A percentile compares a stretch with the other conserved stretches of the same genome.
Conservation (phyloP, 2,329 filamentous ascomycete genomes). For the Fusarium robinianum region DNA sequence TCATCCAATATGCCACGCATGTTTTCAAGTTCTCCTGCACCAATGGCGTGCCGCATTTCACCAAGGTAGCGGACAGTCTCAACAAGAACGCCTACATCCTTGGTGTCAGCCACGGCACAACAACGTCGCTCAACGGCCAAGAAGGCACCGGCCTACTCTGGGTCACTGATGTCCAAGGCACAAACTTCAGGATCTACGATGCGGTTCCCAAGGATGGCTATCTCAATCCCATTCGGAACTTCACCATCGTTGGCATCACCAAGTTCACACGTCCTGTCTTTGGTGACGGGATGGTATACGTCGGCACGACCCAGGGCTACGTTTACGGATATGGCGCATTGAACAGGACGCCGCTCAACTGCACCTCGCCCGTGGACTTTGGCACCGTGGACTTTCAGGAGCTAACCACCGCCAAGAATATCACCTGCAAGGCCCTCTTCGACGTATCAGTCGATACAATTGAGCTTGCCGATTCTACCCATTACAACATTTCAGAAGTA, state of each 20-base stretch:
- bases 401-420: slow-evolving; percentile 29
- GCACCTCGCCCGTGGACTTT: slow-evolving; percentile 54
- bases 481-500: slow-evolving; percentile 45
- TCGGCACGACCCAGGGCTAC: slow-evolving; percentile 56
- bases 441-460: slow-evolving; percentile 48
- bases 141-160: slow-evolving; percentile 60
- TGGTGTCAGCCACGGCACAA: slow-evolving; percentile 60
- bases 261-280: slow-evolving; percentile 64
- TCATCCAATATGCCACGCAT: slow-evolving; percentile 58
- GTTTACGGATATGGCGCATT: slow-evolving; percentile 62
- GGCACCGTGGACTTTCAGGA: slow-evolving; percentile 49
- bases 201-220: slow-evolving; percentile 53
- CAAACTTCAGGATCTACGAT: slow-evolving; percentile 57
- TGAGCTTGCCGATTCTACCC: slow-evolving; percentile 38
- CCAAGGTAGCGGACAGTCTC: slow-evolving; percentile 55
- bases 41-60: slow-evolving; percentile 56
- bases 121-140: slow-evolving; percentile 58
- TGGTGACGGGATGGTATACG: slow-evolving; percentile 58
- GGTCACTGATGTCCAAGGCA: slow-evolving; percentile 59
- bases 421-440: slow-evolving; percentile 56
- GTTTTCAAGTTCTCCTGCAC: slow-evolving; percentile 63
- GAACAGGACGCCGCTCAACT: slow-evolving; percentile 58
- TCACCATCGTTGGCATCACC: slow-evolving; percentile 55
- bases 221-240: slow-evolving; percentile 54
- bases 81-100: slow-evolving; percentile 57